Evolutionary conservation across 73 alveolate genomes (phyloP).

Genomic region (Tetrahymena elliotti): DNA sequence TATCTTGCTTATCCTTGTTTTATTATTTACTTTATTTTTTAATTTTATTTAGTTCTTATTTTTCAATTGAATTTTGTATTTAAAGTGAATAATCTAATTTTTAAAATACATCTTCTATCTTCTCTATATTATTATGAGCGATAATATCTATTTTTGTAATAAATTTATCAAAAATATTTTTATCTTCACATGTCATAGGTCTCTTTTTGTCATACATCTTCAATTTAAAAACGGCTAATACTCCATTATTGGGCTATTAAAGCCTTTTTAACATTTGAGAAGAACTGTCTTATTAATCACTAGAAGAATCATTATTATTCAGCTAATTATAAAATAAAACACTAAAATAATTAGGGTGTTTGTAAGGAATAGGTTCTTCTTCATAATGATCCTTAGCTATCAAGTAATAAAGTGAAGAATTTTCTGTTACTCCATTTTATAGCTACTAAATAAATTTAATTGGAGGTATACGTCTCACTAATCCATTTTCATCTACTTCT

Average conservation of each 20-base stretch:
- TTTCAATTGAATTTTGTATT: neutral
- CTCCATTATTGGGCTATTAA: neutral
- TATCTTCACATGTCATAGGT: neutral
- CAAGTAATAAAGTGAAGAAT: neutral
- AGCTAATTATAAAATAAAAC: neutral
- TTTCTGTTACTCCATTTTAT: neutral
- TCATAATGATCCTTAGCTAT: neutral
- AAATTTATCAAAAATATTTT: neutral
- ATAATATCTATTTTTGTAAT: neutral
- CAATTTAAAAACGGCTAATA: neutral
- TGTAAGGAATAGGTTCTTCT: neutral
- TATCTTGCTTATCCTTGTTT: neutral
- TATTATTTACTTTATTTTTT: neutral
- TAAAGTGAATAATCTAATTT: neutral
- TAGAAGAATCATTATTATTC: neutral
- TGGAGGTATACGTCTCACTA: neutral
- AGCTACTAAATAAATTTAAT: neutral
- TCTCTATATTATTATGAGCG: neutral
- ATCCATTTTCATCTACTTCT: neutral
- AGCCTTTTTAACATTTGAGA: neutral
- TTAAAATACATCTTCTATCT: neutral
- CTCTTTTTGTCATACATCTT: neutral
- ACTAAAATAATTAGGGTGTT: neutral
- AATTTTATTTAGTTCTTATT: neutral
- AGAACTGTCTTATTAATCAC: neutral